Evolutionary conservation across 306 rosid genomes (phyloP), one percentile per base, ranked within the genome.

Genomic region (Begonia loranthoides): DNA sequence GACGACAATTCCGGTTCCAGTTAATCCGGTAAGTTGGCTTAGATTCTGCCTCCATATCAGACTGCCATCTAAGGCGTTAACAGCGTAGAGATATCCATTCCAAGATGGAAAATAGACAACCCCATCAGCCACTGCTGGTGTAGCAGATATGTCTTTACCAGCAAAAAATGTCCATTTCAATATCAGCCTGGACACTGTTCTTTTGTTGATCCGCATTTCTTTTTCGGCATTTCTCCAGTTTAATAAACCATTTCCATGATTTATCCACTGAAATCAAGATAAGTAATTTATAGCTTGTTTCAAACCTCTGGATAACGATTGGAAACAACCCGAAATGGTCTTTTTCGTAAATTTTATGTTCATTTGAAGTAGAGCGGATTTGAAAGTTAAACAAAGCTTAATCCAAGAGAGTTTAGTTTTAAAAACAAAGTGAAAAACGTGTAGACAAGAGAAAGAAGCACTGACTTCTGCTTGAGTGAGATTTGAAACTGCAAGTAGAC

Each of bases 101-200:
- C 78, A 73, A 3, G 78, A 73, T 13, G 78, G 78, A 45, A 73
- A 73, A 39, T 73, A 60, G 24, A 64, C 65, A 36, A 45, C 56
- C 22, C 74, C 74, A 6, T 41, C 33, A 8, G 70, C 71, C 15
- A 73, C 48, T 13, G 71, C 61, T 1, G 71, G 74, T 6, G 71
- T 73, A 10, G 78, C 78, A 0, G 62, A 55, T 39, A 67, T 63
- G 54, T 73, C 74, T 48, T 49, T 68, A 0, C 68, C 74, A 0
- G 68, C 78, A 6, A 67, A 38, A 57, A 68, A 68, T 15, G 36
- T 59, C 71, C 70, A 73, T 34, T 54, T 56, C 12, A 59, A 19
- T 12, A 46, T 41, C 64, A 68, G 33, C n/a, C 46, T 50, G 12
- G 62, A 57, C 10, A 48, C 68, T 11, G 61, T 67, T 36, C 2